These are phyloP conservation scores for Fistulinella prunicolor DNA, from an alignment of 768 basidiomycete genomes.

Conservation along the genomic window DNA sequence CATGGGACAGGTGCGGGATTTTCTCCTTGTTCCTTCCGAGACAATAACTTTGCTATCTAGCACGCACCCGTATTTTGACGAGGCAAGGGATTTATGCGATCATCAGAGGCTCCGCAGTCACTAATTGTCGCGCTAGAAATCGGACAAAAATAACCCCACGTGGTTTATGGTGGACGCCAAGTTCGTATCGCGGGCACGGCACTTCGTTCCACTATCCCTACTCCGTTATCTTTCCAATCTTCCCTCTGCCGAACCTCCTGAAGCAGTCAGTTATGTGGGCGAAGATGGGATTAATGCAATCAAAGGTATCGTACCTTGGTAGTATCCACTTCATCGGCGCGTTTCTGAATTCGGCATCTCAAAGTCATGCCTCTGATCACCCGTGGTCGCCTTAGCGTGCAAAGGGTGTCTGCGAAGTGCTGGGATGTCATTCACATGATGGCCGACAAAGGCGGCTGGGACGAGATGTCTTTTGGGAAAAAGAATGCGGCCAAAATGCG, in stretches of 20 bases:
- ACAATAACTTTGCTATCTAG: conserved; percentile 31
- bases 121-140: conserved; percentile 53
- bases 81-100: conserved; percentile 40
- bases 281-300: conserved; percentile 58
- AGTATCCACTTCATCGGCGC: neutral
- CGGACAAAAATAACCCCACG: conserved; percentile 67
- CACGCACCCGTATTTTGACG: conserved; percentile 77
- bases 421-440: conserved; percentile 61
- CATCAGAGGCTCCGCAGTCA: neutral
- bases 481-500: conserved; percentile 26
- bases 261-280: conserved; percentile 65
- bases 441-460: conserved; percentile 79
- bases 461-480: conserved; percentile 42
- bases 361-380: conserved; percentile 77
- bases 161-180: conserved; percentile 93
- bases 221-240: conserved; percentile 60
- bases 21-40: neutral
- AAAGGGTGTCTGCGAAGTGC: conserved; percentile 64
- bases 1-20: conserved; percentile 75
- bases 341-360: conserved; percentile 11
- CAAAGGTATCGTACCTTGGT: conserved; percentile 45
- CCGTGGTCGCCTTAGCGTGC: conserved; percentile 84
- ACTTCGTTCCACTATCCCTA: conserved; percentile 79
- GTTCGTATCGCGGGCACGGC: conserved; percentile 57
- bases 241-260: conserved; percentile 39